Conservation (phyloP, 495 filamentous ascomycete genomes). For the Hyaloscypha finlandica region DNA sequence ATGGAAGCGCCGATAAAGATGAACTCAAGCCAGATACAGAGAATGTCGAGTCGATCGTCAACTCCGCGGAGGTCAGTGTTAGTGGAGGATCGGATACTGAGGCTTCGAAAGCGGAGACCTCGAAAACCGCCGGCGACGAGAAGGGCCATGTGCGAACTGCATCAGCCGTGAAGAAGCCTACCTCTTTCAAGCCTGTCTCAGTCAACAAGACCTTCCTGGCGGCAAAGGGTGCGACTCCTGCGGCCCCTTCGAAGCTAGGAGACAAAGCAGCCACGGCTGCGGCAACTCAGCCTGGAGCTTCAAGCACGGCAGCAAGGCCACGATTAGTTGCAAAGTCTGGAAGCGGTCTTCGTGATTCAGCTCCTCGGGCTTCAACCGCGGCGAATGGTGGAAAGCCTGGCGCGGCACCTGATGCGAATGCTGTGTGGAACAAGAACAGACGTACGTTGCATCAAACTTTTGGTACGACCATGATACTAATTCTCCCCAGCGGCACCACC, state of each 20-base stretch:
- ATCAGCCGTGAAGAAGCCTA: slow-evolving; percentile 74
- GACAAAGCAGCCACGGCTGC: slow-evolving; percentile 44
- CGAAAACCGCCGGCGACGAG: slow-evolving; percentile 51
- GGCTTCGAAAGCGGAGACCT: slow-evolving; percentile 50
- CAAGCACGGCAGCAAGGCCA: slow-evolving; percentile 45
- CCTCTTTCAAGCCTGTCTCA: slow-evolving; percentile 92
- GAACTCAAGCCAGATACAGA: slow-evolving; percentile 52
- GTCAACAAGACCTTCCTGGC: slow-evolving; percentile 88
- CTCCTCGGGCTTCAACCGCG: slow-evolving; percentile 51
- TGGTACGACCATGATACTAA: slow-evolving; percentile 34
- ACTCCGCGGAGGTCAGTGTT: slow-evolving; percentile 56
- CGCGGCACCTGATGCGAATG: slow-evolving; percentile 58
- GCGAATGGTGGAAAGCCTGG: slow-evolving; percentile 57
- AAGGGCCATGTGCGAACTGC: slow-evolving; percentile 66
- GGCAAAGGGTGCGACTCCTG: slow-evolving; percentile 46
- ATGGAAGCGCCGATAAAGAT: slow-evolving; percentile 43
- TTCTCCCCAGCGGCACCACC: slow-evolving; percentile 65
- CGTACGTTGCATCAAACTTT: slow-evolving; percentile 57
- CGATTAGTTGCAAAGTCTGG: slow-evolving; percentile 56
- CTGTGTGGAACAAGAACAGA: slow-evolving; percentile 98
- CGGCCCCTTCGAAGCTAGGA: slow-evolving; percentile 49
- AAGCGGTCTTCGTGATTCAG: slow-evolving; percentile 46
- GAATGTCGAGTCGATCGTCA: slow-evolving; percentile 49
- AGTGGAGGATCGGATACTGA: slow-evolving; percentile 74
- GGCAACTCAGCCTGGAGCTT: slow-evolving; percentile 32